Evolutionary conservation across 768 basidiomycete genomes (phyloP).

Genomic region (Porphyrellus cyaneotinctus): DNA sequence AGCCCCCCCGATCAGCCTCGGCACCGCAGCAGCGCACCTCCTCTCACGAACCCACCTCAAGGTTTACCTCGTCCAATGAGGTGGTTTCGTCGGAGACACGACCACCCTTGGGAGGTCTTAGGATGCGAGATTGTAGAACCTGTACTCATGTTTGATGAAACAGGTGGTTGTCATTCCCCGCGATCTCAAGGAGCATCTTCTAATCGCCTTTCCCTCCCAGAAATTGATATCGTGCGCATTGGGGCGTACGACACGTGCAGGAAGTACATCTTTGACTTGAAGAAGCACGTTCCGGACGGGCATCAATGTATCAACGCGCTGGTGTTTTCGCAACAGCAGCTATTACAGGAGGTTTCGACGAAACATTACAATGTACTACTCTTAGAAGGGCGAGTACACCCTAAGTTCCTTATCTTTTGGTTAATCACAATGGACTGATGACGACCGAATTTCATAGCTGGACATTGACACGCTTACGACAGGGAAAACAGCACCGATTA

Average conservation of each 20-base stretch:
- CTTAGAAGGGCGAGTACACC: conserved; percentile 55
- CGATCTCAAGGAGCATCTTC: conserved; percentile 5
- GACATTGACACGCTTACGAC: conserved; percentile 61
- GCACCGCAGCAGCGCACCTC: conserved; percentile 14
- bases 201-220: conserved; percentile 32
- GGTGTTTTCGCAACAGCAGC: conserved; percentile 59
- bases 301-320: conserved; percentile 51
- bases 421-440: background rate
- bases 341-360: conserved; percentile 51
- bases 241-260: conserved; percentile 51
- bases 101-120: conserved; percentile 76
- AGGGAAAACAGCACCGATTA: conserved; percentile 57
- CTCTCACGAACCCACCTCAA: conserved; percentile 16
- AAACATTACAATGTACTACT: conserved; percentile 62
- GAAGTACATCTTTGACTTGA: conserved; percentile 59
- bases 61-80: conserved; percentile 23
- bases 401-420: conserved; percentile 1
- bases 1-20: conserved; percentile 12
- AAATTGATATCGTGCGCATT: conserved; percentile 56
- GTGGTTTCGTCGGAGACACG: conserved; percentile 48
- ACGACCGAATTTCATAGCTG: conserved; percentile 42
- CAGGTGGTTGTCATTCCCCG: conserved; percentile 41
- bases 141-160: conserved; percentile 57
- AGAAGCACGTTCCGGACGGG: conserved; percentile 42
- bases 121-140: conserved; percentile 61